These are phyloP conservation scores for Oryza rufipogon DNA, from an alignment of 176 grass and related monocot genomes.

Conservation along the genomic window DNA sequence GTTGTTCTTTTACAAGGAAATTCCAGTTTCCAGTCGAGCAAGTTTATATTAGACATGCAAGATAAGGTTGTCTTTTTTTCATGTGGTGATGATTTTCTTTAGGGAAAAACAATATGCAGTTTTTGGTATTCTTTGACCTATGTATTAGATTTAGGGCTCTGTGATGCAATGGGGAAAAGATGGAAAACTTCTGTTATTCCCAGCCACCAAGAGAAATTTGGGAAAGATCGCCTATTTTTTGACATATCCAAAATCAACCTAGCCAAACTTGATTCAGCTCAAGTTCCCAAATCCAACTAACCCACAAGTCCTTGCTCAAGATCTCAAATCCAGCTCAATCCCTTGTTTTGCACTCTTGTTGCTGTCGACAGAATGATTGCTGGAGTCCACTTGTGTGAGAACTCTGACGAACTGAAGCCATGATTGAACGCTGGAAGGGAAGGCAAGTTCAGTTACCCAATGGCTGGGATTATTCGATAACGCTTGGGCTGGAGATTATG, in stretches of 20 bases:
- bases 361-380: not conserved
- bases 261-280: conserved; percentile 6
- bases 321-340: not conserved
- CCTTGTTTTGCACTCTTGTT: not conserved
- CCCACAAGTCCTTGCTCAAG: not conserved
- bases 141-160: not conserved
- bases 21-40: not conserved
- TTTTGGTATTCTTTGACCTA: not conserved
- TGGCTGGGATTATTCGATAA: too few species aligned
- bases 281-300: conserved; percentile 11
- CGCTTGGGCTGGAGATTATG: too few species aligned
- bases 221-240: not conserved
- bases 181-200: not conserved
- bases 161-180: not conserved
- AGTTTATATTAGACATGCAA: conserved; percentile 11
- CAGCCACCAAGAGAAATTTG: conserved; percentile 3
- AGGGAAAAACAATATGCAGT: not conserved
- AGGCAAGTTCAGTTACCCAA: too few species aligned
- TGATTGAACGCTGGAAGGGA: too few species aligned
- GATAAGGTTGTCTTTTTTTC: not conserved
- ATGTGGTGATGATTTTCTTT: not conserved
- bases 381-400: not conserved
- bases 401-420: too few species aligned
- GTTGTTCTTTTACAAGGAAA: conserved; percentile 15
- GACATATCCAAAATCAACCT: conserved; percentile 5